Evolutionary conservation across 2,329 filamentous ascomycete genomes (phyloP), one percentile per base, ranked within the genome.

Genomic region (Gremmenia infestans): DNA sequence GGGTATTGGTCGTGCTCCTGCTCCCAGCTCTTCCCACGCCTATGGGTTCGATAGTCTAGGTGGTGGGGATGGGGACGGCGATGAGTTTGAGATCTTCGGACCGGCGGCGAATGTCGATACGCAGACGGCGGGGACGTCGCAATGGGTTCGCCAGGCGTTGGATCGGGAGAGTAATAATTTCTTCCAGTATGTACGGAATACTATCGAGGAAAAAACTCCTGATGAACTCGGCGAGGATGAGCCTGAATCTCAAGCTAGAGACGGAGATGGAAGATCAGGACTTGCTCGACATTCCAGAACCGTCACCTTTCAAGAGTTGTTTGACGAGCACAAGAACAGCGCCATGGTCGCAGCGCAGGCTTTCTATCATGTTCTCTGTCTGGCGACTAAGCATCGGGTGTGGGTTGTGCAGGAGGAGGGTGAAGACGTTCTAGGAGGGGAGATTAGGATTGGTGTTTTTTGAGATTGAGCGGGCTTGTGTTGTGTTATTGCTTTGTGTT

Each of bases 321-420:
- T 94, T 46, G 77, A 81, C n/a, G 79, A 83, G 0, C 67, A 67
- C 9, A 72, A 76, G 37, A 65, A 68, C 43, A 82, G 81, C 32
- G 75, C 70, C 43, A 74, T 81, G 32, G 83, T 90, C 12, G 88
- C 87, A 8, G 85, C 88, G 2, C 88, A 91, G 69, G 89, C 85
- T 0, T 87, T 90, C 67, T 82, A 88, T 72, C 88, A 94, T 68
- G 78, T 89, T 2, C 78, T 95, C 14, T 78, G 80, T 11, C 77
- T 94, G 45, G 85, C 82, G 5, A 90, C 83, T 2, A 89, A 85
- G 71, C 79, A 79, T 2, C 70, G 81, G 54, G 73, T 93, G 46
- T 68, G 72, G 17, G 82, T 92, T 5, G 72, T 79, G 59, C 91
- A 96, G 71, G 57, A 65, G 32, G 53, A 54, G 6, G 57, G 48